phyloP scores from a whole-genome alignment of 495 filamentous ascomycete genomes.

The Penicillium lagena region DNA sequence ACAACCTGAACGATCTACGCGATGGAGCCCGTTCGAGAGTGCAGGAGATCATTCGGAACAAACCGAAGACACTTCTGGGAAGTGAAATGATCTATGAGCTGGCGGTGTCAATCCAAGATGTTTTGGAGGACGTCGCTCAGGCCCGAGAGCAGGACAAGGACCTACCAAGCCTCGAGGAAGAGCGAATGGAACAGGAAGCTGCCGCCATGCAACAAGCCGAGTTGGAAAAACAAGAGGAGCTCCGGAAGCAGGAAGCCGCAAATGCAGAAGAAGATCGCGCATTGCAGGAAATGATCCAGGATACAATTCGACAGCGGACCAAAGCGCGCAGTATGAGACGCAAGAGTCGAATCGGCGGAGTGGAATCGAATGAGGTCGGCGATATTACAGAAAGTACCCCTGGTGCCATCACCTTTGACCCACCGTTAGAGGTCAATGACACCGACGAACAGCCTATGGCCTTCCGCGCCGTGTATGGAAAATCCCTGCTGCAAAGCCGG shows the following conservation, averaged over 20 bases:
- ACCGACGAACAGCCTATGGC: slow-evolving; percentile 45
- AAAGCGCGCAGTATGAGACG: slow-evolving; percentile 31
- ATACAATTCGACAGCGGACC: slow-evolving; percentile 56
- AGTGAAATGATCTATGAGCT: slow-evolving; percentile 89
- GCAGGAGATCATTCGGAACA: slow-evolving; percentile 59
- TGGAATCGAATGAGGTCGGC: slow-evolving; percentile 22
- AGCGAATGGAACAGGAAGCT: slow-evolving; percentile 66
- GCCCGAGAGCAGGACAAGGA: slow-evolving; percentile 63
- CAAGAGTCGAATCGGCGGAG: slow-evolving; percentile 32
- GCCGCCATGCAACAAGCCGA: slow-evolving; percentile 48
- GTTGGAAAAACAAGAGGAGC: slow-evolving; percentile 45
- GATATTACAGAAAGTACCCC: slow-evolving; percentile 34
- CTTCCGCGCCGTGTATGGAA: slow-evolving; percentile 61
- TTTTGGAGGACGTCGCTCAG: slow-evolving; percentile 79
- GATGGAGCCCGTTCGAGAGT: slow-evolving; percentile 61
- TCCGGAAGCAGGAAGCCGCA: slow-evolving; percentile 48
- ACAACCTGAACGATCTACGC: slow-evolving; percentile 55
- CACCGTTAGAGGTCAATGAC: slow-evolving; percentile 55
- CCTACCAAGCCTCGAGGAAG: slow-evolving; percentile 83
- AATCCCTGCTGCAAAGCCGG: slow-evolving; percentile 51
- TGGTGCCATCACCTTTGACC: slow-evolving; percentile 62
- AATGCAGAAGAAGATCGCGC: slow-evolving; percentile 67
- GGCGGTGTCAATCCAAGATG: slow-evolving; percentile 74
- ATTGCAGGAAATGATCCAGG: slow-evolving; percentile 66
- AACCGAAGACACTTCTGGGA: slow-evolving; percentile 65